These are phyloP conservation scores for Teratosphaeria zuluensis DNA, from an alignment of 2,329 filamentous ascomycete genomes.

Conservation along the genomic window DNA sequence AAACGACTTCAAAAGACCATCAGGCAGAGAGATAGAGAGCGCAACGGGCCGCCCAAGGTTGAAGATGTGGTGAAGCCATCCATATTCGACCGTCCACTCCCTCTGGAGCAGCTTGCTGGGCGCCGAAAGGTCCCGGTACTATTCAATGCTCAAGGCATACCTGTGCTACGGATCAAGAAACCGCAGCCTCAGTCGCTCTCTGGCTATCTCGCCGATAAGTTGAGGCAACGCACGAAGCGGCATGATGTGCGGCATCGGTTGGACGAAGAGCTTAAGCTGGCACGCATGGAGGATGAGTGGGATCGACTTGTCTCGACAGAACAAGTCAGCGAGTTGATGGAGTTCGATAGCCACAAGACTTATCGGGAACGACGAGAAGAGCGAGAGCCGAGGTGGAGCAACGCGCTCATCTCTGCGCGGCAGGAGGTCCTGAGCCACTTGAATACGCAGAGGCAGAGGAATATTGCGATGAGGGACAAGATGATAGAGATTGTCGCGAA, in stretches of 20 bases:
- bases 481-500: conserved; percentile 40
- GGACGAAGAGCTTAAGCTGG: conserved; percentile 32
- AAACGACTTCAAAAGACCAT: not conserved
- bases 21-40: not conserved
- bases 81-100: conserved; percentile 19
- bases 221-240: conserved; percentile 34
- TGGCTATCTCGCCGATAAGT: conserved; percentile 47
- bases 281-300: conserved; percentile 39
- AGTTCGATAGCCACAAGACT: not conserved
- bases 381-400: conserved; percentile 21
- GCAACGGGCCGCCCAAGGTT: not conserved
- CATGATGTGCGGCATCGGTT: conserved; percentile 32
- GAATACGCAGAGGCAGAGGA: conserved; percentile 20
- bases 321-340: conserved; percentile 6
- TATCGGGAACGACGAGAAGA: not conserved
- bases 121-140: conserved; percentile 51
- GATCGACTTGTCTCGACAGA: conserved; percentile 29
- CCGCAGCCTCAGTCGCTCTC: conserved; percentile 53
- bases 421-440: conserved; percentile 16
- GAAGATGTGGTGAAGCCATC: conserved; percentile 1
- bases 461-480: conserved; percentile 25
- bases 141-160: conserved; percentile 42
- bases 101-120: conserved; percentile 33
- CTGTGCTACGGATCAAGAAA: conserved; percentile 58
- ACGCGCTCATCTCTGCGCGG: conserved; percentile 30